Conservation (phyloP, 345 rosid species). For the Corchorus capsularis region DNA sequence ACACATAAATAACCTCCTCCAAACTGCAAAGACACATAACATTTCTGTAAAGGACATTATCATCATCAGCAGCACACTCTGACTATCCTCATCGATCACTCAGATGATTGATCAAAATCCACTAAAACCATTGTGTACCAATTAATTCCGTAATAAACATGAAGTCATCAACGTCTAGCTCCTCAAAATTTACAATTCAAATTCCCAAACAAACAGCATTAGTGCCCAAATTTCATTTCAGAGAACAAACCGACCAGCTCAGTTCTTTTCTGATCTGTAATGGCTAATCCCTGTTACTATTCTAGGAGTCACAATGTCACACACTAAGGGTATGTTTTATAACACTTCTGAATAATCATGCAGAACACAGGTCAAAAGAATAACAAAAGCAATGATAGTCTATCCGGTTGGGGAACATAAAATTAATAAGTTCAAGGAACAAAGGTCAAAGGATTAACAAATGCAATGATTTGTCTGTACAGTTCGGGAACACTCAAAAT, state of each 20-base stretch:
- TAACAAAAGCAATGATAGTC: background rate
- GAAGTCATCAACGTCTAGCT: background rate
- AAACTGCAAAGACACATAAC: background rate
- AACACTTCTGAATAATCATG: background rate
- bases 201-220: background rate
- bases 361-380: background rate
- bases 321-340: background rate
- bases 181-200: background rate
- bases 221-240: background rate
- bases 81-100: background rate
- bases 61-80: background rate
- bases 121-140: background rate
- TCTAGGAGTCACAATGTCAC: background rate
- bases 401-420: background rate
- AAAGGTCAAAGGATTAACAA: background rate
- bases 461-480: background rate
- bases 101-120: background rate
- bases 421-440: too few species aligned
- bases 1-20: background rate
- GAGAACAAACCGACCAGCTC: background rate
- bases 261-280: constrained; percentile 6
- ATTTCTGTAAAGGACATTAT: background rate
- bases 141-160: background rate
- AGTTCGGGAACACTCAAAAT: constrained; percentile 2
- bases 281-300: constrained; percentile 1